A percentile compares a stretch with the other conserved stretches of the same genome.
Evolutionary conservation across 2,329 filamentous ascomycete genomes (phyloP).

Genomic region (Trichophyton equinum): DNA sequence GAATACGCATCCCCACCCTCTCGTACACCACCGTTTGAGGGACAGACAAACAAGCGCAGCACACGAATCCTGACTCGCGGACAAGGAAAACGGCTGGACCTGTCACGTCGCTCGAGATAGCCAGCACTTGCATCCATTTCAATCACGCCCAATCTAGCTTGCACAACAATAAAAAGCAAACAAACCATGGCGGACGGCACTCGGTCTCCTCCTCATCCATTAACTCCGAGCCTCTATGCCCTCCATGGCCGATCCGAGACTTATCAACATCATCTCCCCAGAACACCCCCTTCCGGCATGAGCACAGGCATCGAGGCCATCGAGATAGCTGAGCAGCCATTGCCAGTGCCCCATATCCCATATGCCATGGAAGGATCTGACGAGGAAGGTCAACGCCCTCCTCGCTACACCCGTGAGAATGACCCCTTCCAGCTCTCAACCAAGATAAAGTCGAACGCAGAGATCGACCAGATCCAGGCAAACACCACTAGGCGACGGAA

Average conservation of each 20-base stretch:
- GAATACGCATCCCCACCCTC: neutral
- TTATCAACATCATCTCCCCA: neutral
- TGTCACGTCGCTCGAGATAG: neutral
- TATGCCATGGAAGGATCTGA: constrained; percentile 20
- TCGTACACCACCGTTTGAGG: neutral
- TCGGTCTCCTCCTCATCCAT: constrained; percentile 1
- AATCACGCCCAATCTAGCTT: neutral
- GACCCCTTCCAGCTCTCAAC: constrained; percentile 73
- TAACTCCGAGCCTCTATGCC: constrained; percentile 1
- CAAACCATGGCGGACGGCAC: neutral
- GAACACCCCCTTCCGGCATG: constrained; percentile 17
- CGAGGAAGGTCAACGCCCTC: constrained; percentile 36
- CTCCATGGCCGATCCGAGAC: constrained; percentile 4
- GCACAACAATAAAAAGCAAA: neutral
- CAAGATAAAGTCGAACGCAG: constrained; percentile 62
- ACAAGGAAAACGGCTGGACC: neutral
- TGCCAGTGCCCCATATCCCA: constrained; percentile 14
- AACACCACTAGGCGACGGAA: constrained; percentile 62
- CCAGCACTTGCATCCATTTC: neutral
- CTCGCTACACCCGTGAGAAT: constrained; percentile 49
- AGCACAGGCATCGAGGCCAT: constrained; percentile 32
- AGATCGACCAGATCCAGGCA: constrained; percentile 60
- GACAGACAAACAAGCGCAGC: neutral
- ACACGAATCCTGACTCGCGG: neutral
- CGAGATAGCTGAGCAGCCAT: constrained; percentile 12